Evolutionary conservation across 805 yeast species (phyloP), one percentile per base, ranked within the genome.

Genomic region (Zygosaccharomyces pseudorouxii): DNA sequence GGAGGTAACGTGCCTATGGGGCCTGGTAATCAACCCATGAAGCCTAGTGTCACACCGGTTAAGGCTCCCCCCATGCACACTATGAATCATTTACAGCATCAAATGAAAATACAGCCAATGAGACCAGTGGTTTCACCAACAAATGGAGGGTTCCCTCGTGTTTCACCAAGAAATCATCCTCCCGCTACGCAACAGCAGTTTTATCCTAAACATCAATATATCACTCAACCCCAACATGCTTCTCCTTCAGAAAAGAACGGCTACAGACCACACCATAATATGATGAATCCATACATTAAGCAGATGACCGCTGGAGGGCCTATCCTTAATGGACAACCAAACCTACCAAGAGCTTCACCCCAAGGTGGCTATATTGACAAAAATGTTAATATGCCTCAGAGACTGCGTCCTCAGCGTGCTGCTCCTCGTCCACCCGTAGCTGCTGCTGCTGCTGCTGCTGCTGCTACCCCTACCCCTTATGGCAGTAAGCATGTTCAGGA

Each of bases 401-500:
- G 56, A 42, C 48, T 60, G 37, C 66, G 57, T 42, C 67, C 65
- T 28, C 62, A 55, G 43, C 49, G 62, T 19, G 48, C 55, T 18
- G 59, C 60, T 16, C 62, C 64, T 29, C 55, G 49, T 39, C 58
- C 63, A 19, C 56, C 64, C 20, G 25, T 38, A 11, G 39, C 51
- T 7, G 49, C 41, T 7, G 46, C 42, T 3, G 46, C 49, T 11
- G 38, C 46, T 6, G 47, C 43, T 11, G 44, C 44, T 5, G 47
- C 33, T 3, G 36, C 38, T 18, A 8, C 36, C 28, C 6, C 38
- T 59, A 31, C 18, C 44, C 23, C 23, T 22, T 22, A 22, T 22
- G 23, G 5, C 6, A 4, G 23, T 22, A 22, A 22, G 23, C 23
- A 22, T 22, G 23, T 22, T 4, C 29, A 33, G 37, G 20, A 33